Evolutionary conservation across 2,329 filamentous ascomycete genomes (phyloP), one percentile per base, ranked within the genome.

Genomic region (Clarireedia hainanense): DNA sequence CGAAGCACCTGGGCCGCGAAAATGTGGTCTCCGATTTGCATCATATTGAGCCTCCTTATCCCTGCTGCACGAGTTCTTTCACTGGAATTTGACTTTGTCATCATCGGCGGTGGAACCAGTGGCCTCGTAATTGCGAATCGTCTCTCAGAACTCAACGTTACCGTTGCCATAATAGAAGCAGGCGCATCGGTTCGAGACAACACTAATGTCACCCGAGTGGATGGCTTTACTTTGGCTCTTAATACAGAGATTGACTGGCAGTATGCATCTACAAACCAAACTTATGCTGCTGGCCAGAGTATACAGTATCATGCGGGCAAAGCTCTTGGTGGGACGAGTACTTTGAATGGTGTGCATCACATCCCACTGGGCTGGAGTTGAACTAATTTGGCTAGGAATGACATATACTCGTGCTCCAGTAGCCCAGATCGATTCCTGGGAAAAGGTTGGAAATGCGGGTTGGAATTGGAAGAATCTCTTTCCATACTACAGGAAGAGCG

Each of bases 351-450:
- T 36, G 63, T 67, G 47, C 54, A 63, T 4, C 62, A 69, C 2
- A 68, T 69, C 7, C 65, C 10, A 6, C 2, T 10, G 2, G 10
- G 3, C 30, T 12, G 12, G 30, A 6, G 6, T 2, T 9, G 9
- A 12, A 66, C 63, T 3, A 70, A 72, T 47, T 71, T 71, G 46
- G 67, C 65, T 52, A 60, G 69, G 42, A 67, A 69, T 61, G 62
- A 62, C 57, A 34, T 62, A 57, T 50, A 47, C 59, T 5, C 55
- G 59, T 30, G 60, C 58, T n/a, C 46, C 58, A 30, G 56, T 57
- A 15, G 24, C 37, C 70, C 17, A 63, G 70, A 78, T 50, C 67
- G 71, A 56, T 77, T 74, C 76, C 20, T 77, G 75, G 74, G 66
- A 66, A 30, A 61, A 59, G 1, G 56, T 76, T n/a, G 74, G 74